Percentiles rank a stretch among this genome's conserved stretches.
Evolutionary conservation across 2,329 filamentous ascomycete genomes (phyloP).

Genomic region (Colletotrichum gloeosporioides): DNA sequence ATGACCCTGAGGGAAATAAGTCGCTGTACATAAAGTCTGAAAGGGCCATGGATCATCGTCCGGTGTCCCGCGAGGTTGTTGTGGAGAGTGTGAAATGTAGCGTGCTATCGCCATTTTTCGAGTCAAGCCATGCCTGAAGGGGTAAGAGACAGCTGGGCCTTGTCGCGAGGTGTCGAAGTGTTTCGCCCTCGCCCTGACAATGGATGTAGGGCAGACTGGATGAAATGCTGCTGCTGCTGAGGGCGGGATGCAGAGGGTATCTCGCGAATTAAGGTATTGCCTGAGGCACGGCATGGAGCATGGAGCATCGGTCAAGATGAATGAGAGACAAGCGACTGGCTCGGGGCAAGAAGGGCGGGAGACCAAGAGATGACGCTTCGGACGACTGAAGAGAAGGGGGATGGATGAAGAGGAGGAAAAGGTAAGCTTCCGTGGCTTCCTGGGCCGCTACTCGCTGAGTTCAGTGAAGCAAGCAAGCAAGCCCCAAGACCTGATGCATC

Average conservation of each 20-base stretch:
- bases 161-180: slow-evolving; percentile 10
- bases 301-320: not conserved
- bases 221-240: not conserved
- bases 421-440: not conserved
- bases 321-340: not conserved
- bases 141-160: slow-evolving; percentile 9
- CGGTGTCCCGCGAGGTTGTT: slow-evolving; percentile 6
- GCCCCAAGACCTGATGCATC: not conserved
- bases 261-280: not conserved
- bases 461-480: not conserved
- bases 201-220: not conserved
- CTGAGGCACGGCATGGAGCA: slow-evolving; percentile 12
- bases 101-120: slow-evolving; percentile 17
- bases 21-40: slow-evolving; percentile 5
- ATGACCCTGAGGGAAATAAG: slow-evolving; percentile 9
- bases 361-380: not conserved
- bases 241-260: not conserved
- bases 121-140: slow-evolving; percentile 18
- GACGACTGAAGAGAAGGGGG: not conserved
- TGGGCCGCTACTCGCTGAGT: not conserved
- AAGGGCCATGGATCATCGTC: slow-evolving; percentile 19
- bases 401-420: not conserved
- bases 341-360: not conserved
- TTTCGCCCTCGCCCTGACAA: slow-evolving; percentile 14
- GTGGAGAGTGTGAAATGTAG: not conserved